Base-by-base conservation (phyloP, 176 grass and related monocot species). In the Microstegium vimineum region DNA sequence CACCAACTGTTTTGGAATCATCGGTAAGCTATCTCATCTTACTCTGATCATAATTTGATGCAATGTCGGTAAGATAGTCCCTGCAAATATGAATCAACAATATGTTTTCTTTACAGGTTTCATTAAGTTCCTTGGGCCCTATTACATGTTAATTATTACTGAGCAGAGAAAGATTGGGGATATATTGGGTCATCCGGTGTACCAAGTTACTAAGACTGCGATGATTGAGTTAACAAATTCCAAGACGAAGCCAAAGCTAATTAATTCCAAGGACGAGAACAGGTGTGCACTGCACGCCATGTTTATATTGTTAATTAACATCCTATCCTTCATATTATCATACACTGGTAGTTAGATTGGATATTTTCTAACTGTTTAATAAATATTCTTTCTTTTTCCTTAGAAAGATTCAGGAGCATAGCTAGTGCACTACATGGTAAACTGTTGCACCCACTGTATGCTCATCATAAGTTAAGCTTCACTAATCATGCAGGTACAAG, bases 111-210 rank as follows among this genome's bases (percentile, higher is more conserved):
- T 30, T 76, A 46, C 87, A 95, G 96, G 96, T 90, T 95, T 95
- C 78, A 76, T 99, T 38, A 99, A 94, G 65, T 99, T 99, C 63
- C 90, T 99, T 10, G 96, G 96, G 43, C 96, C 96, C 11, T 99
- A 94, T 84, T 99, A 99, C 80, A 99, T 99, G 93, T 82, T 99
- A 87, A 78, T 99, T 70, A 95, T 99, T 81, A 99, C 93, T 20
- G 89, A 91, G 73, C 90, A 92, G 76, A 89, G 84, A 74, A 86
- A 95, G 80, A 90, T 94, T 59, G 96, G 96, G 59, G 69, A 82
- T 56, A 85, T 99, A 80, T 99, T 87, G 85, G 93, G 89, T 22
- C 90, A 99, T 84, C 76, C 87, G 3, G 83, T 99, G 70, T 99
- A 94, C 90, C 83, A 93, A 82, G 83, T 90, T 70, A 85, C 93